Base-by-base conservation (phyloP, 2,329 filamentous ascomycete genomes). In the Thelonectria olida region DNA sequence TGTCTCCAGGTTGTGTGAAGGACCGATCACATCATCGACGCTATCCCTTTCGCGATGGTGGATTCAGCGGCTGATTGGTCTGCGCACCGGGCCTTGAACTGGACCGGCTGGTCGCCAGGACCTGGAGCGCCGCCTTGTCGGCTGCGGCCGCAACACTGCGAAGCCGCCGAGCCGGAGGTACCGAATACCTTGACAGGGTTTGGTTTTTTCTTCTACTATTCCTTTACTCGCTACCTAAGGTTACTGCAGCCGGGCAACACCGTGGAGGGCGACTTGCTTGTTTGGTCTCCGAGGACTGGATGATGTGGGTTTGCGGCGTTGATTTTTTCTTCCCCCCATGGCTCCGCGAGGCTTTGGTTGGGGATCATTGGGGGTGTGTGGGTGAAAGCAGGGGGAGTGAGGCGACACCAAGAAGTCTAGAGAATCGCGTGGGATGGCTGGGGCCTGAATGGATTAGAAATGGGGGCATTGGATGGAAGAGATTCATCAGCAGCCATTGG, bases 11-110 rank as follows among this genome's bases (percentile, higher is more conserved):
- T 70, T 72, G 69, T 63, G 72, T 74, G 71, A 73, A 72, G 73
- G 73, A 77, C 69, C 74, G 77, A 83, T 82, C 81, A 82, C 81
- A 81, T 82, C 81, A 83, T 83, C 80, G 76, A 78, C 80, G 80
- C 81, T 82, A 83, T 77, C 64, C 75, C 80, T 80, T 80, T 81
- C 79, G 79, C 79, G 78, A 81, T 78, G 74, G 68, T 71, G 64
- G 58, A 51, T 61, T 60, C 66, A 62, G 59, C 57, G 58, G 51
- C 62, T 79, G 74, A 80, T 80, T 81, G 78, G 78, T 49, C 60
- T 55, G 44, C 47, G 42, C 51, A 51, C 34, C 54, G 53, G 59
- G 62, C 62, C 63, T 66, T 63, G 66, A 64, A 66, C 47, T 67
- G 65, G 63, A 36, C 25, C 62, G 65, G 59, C 63, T 63, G 65